A percentile compares a stretch with the other conserved stretches of the same genome.
These are phyloP conservation scores for Cladosporium sp. DNA, from an alignment of 2,329 filamentous ascomycete genomes.

Conservation along the genomic window DNA sequence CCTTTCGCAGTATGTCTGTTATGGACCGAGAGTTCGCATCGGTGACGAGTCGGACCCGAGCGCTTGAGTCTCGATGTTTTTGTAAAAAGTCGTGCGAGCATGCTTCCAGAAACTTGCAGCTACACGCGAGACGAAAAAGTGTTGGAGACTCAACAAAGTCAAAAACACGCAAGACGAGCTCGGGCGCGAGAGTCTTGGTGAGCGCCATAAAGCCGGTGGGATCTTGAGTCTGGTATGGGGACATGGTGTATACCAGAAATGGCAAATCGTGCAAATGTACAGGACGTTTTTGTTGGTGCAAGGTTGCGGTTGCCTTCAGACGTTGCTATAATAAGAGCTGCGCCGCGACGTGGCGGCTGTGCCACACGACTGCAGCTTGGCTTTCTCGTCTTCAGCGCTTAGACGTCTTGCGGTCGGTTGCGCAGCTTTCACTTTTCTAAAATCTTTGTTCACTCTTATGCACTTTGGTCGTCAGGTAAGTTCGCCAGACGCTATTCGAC, in stretches of 20 bases:
- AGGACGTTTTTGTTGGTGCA: too few relatives aligned
- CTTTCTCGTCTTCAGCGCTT: too few relatives aligned
- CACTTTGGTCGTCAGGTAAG: too few relatives aligned
- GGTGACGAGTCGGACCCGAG: not conserved
- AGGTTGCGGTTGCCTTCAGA: not conserved
- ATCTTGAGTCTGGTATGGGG: too few relatives aligned
- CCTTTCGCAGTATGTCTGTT: not conserved
- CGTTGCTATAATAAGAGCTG: not conserved
- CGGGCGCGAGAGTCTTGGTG: not conserved
- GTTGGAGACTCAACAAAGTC: not conserved
- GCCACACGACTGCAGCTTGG: not conserved
- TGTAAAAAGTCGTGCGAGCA: not conserved
- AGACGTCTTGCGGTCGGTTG: too few relatives aligned
- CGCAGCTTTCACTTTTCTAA: too few relatives aligned
- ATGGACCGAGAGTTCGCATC: not conserved
- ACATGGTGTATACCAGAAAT: too few relatives aligned
- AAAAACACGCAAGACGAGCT: not conserved
- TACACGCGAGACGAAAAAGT: not conserved
- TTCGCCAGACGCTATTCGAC: too few relatives aligned
- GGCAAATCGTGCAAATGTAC: too few relatives aligned
- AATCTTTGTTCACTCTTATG: too few relatives aligned
- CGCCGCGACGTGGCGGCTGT: not conserved
- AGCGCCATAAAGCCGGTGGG: not conserved
- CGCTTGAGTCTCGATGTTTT: not conserved
- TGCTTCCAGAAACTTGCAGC: not conserved